Percentiles rank a stretch among this genome's conserved stretches.
Evolutionary conservation across 1,139 yeast species (phyloP).

Genomic region (Candida sanyaensis): DNA sequence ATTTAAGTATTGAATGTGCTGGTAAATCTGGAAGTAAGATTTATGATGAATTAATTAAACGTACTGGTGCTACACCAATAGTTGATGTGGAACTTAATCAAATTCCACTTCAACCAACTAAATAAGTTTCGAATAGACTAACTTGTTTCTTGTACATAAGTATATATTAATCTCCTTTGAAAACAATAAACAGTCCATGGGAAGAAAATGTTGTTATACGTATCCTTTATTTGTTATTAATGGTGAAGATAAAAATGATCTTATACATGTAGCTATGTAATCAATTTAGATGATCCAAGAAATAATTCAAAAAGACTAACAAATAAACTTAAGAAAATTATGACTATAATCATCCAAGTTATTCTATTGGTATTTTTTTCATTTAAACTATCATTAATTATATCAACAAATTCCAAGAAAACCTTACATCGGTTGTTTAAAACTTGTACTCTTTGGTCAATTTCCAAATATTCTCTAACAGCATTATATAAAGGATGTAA

Average conservation of each 20-base stretch:
- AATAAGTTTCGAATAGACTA: not conserved
- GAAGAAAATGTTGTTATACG: not conserved
- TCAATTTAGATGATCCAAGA: not conserved
- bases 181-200: not conserved
- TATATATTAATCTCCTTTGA: not conserved
- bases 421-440: conserved; percentile 92
- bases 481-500: conserved; percentile 90
- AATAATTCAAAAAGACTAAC: conserved; percentile 55
- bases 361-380: conserved; percentile 89
- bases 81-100: conserved; percentile 29
- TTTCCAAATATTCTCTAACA: conserved; percentile 87
- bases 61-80: conserved; percentile 32
- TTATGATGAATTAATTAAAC: conserved; percentile 29
- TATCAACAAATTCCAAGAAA: conserved; percentile 88
- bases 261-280: not conserved
- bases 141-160: not conserved
- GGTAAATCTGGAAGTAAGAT: conserved; percentile 27
- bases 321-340: conserved; percentile 45
- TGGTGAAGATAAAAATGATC: too few relatives aligned
- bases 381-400: conserved; percentile 90
- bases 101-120: conserved; percentile 1
- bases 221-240: too few relatives aligned
- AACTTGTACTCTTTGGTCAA: conserved; percentile 91
- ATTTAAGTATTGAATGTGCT: conserved; percentile 34
- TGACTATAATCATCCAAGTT: conserved; percentile 85